phyloP scores from a whole-genome alignment of 371 early-diverging fungal genomes.

The Smittium mucronatum region DNA sequence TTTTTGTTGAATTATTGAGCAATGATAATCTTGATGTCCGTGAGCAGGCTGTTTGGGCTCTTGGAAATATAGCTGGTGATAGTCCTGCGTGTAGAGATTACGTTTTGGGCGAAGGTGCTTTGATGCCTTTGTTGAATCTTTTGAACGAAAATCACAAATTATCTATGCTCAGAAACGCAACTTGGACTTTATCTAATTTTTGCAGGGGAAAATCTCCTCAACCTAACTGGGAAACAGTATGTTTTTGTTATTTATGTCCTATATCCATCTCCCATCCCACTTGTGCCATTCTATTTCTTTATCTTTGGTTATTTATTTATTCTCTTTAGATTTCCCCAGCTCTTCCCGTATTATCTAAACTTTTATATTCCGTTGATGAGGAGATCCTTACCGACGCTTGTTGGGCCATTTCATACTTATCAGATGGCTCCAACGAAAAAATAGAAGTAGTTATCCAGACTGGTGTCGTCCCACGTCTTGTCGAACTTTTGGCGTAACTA shows the following conservation, averaged over 20 bases:
- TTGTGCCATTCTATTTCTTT: neutral
- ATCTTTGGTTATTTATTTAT: neutral
- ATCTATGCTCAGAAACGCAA: constrained; percentile 95
- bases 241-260: constrained; percentile 17
- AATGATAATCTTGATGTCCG: constrained; percentile 81
- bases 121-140: constrained; percentile 68
- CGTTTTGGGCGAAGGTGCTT: constrained; percentile 75
- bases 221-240: constrained; percentile 76
- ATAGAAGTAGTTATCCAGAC: constrained; percentile 93
- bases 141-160: constrained; percentile 76
- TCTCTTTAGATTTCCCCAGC: constrained; percentile 61
- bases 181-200: constrained; percentile 98
- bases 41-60: constrained; percentile 99
- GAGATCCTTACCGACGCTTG: constrained; percentile 97
- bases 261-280: neutral
- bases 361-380: constrained; percentile 80
- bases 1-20: constrained; percentile 81
- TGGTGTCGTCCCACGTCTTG: constrained; percentile 86
- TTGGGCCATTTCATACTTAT: constrained; percentile 99
- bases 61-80: constrained; percentile 99
- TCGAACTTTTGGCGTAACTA: constrained; percentile 65
- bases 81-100: constrained; percentile 87
- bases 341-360: constrained; percentile 74
- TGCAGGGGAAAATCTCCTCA: constrained; percentile 97
- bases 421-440: constrained; percentile 88